phyloP scores from a whole-genome alignment of 2,329 filamentous ascomycete genomes.

The Fusarium sp. region DNA sequence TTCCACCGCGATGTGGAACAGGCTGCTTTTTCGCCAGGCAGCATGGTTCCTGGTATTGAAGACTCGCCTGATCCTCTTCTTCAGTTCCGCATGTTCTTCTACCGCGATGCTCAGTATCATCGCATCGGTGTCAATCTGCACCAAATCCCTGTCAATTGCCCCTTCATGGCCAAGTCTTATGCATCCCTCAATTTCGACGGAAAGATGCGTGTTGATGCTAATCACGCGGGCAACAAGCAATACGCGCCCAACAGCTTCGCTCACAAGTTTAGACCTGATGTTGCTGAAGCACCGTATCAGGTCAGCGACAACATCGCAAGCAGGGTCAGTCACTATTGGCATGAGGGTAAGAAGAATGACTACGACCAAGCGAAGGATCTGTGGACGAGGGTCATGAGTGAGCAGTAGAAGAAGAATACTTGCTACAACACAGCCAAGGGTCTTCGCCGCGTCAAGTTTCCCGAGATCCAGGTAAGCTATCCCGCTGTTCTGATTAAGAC shows the following conservation, averaged over 20 bases:
- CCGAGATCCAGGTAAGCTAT: not conserved
- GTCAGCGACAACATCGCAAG: not conserved
- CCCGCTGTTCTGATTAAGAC: rapidly evolving
- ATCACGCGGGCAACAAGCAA: constrained; percentile 4
- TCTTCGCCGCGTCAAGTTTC: not conserved
- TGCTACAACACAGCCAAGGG: constrained; percentile 2
- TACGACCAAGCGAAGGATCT: not conserved
- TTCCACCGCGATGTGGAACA: constrained; percentile 8
- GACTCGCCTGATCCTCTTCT: constrained; percentile 10
- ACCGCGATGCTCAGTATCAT: constrained; percentile 4
- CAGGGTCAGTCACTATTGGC: not conserved
- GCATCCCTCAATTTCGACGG: constrained; percentile 3
- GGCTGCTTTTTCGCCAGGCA: not conserved
- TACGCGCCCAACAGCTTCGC: not conserved
- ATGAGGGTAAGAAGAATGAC: constrained; percentile 2
- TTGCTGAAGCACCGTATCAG: not conserved
- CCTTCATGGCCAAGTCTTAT: constrained; percentile 6
- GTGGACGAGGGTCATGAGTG: not conserved
- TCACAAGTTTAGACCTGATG: constrained; percentile 1
- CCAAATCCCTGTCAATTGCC: constrained; percentile 2
- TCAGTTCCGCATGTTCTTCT: constrained; percentile 11
- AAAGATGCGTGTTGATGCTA: not conserved
- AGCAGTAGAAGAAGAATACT: constrained; percentile 2
- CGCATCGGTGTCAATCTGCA: not conserved
- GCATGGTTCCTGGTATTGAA: constrained; percentile 4